These are phyloP conservation scores for Zostera marina DNA, from an alignment of 116 monocot species.

Conservation along the genomic window DNA sequence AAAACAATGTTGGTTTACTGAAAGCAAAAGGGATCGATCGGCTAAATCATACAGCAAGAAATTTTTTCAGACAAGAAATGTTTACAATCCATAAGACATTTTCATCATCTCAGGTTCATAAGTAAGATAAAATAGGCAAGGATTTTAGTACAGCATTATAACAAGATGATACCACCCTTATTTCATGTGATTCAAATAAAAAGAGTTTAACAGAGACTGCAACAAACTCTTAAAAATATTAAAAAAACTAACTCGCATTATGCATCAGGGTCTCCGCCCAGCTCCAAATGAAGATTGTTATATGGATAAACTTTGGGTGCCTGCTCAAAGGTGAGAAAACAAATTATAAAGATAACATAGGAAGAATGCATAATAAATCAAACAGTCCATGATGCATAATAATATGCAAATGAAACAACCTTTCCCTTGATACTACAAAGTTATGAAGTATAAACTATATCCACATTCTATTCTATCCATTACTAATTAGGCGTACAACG, in stretches of 20 bases:
- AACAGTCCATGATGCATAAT: neutral
- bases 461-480: too few species aligned
- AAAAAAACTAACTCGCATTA: neutral
- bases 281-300: slow-evolving; percentile 54
- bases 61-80: too few species aligned
- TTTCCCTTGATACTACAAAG: too few species aligned
- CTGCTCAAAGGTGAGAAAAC: slow-evolving; percentile 17
- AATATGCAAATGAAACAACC: neutral
- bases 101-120: neutral
- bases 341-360: neutral
- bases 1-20: too few species aligned
- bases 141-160: neutral
- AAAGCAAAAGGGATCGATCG: too few species aligned
- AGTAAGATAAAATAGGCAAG: neutral
- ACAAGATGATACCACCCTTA: slow-evolving; percentile 1
- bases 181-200: slow-evolving; percentile 4
- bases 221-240: neutral
- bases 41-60: too few species aligned
- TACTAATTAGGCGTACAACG: too few species aligned
- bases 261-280: slow-evolving; percentile 43
- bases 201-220: neutral
- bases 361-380: neutral
- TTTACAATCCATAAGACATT: too few species aligned
- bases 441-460: too few species aligned
- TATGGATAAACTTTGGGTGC: slow-evolving; percentile 73